Conservation (phyloP, 371 early-diverging fungal genomes). For the Lichtheimia hyalospora region DNA sequence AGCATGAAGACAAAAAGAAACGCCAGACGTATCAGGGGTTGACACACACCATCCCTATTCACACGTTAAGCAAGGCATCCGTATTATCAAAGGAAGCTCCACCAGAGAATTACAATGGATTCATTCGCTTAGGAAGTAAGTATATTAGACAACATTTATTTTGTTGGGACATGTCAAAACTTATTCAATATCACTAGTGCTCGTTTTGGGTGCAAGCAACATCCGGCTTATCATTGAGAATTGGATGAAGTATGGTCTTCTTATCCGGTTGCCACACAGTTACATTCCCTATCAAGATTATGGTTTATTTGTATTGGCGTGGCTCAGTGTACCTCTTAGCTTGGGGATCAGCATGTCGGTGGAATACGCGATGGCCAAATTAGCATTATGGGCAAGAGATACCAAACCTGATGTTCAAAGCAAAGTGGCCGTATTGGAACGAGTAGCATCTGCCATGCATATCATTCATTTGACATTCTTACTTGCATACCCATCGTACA, state of each 20-base stretch:
- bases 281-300: conserved; percentile 58
- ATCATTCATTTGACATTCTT: conserved; percentile 56
- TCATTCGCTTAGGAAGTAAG: conserved; percentile 67
- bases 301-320: conserved; percentile 48
- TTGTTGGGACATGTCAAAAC: neutral
- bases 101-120: conserved; percentile 74
- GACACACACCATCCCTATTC: conserved; percentile 66
- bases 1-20: conserved; percentile 33
- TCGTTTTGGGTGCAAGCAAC: conserved; percentile 81
- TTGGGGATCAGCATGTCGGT: conserved; percentile 54
- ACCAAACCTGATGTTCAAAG: conserved; percentile 35
- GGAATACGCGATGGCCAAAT: conserved; percentile 50
- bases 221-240: conserved; percentile 86
- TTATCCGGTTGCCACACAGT: conserved; percentile 68
- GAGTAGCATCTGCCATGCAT: conserved; percentile 44
- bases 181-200: conserved; percentile 49
- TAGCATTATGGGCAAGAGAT: conserved; percentile 32
- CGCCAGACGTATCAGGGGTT: conserved; percentile 26
- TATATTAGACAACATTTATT: neutral
- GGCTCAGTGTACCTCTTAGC: conserved; percentile 51
- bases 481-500: conserved; percentile 62
- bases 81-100: conserved; percentile 77
- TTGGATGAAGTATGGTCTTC: conserved; percentile 84
- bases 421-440: conserved; percentile 34
- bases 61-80: conserved; percentile 59